Evolutionary conservation across 768 basidiomycete species (phyloP).

Genomic region (Phlebiopsis gigantea): DNA sequence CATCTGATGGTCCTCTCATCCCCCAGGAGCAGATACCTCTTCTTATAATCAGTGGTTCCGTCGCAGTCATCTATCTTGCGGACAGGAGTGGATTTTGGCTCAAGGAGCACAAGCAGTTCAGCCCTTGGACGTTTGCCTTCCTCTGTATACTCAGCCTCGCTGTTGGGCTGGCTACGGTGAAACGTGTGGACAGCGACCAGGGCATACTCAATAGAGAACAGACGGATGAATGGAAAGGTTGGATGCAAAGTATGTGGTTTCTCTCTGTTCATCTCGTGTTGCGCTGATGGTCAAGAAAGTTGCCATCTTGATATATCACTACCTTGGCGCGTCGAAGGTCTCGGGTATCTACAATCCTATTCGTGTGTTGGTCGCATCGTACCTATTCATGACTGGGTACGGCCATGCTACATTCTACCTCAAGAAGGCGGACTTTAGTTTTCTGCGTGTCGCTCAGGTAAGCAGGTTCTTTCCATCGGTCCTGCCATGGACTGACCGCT

Average conservation of each 20-base stretch:
- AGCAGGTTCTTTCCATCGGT: slow-evolving; percentile 11
- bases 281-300: slow-evolving; percentile 39
- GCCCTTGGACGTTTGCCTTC: slow-evolving; percentile 59
- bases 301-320: slow-evolving; percentile 89
- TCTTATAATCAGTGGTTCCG: slow-evolving; percentile 58
- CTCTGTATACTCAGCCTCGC: slow-evolving; percentile 49
- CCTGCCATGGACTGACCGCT: background rate
- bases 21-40: slow-evolving; percentile 40
- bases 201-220: slow-evolving; percentile 90
- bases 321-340: slow-evolving; percentile 82
- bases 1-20: slow-evolving; percentile 20
- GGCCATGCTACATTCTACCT: slow-evolving; percentile 86
- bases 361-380: slow-evolving; percentile 81
- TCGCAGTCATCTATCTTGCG: slow-evolving; percentile 68
- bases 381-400: slow-evolving; percentile 93
- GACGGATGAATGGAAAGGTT: slow-evolving; percentile 97
- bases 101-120: slow-evolving; percentile 85
- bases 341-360: slow-evolving; percentile 93
- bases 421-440: slow-evolving; percentile 84
- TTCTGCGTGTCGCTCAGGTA: slow-evolving; percentile 70
- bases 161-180: slow-evolving; percentile 60
- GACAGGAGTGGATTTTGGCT: slow-evolving; percentile 86
- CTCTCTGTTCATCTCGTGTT: background rate
- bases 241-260: slow-evolving; percentile 82
- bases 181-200: slow-evolving; percentile 71